These are phyloP conservation scores for Aspergillus biplanus DNA, from an alignment of 495 filamentous ascomycete genomes.

Conservation along the genomic window DNA sequence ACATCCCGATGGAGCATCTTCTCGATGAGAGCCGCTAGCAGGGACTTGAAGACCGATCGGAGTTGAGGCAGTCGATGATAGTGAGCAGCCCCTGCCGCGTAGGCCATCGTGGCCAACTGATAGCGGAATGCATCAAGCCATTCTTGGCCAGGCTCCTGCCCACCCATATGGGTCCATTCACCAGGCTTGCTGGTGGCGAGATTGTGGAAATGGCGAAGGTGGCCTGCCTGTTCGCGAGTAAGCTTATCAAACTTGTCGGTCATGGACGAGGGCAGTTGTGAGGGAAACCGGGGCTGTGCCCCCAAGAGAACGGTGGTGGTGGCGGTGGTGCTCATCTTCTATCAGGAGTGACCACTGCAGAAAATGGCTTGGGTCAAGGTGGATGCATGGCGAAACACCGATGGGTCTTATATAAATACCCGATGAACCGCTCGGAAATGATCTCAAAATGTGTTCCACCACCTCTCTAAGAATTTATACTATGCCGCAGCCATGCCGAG, in stretches of 20 bases:
- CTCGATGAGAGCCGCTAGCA: constrained; percentile 30
- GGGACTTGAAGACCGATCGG: constrained; percentile 27
- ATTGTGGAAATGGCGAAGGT: constrained; percentile 46
- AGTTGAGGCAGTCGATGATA: constrained; percentile 38
- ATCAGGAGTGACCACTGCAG: no score
- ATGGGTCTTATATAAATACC: no score
- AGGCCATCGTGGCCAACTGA: constrained; percentile 42
- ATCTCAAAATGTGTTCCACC: no score
- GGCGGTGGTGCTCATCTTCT: no score
- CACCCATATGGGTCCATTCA: constrained; percentile 41
- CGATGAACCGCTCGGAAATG: no score
- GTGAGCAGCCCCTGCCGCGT: constrained; percentile 32
- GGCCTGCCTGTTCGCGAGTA: constrained; percentile 33
- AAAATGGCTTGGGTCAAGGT: no score
- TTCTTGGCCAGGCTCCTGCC: constrained; percentile 38
- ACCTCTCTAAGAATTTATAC: no score
- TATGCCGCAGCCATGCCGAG: no score
- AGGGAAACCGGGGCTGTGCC: no score
- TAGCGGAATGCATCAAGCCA: constrained; percentile 42
- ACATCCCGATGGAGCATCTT: constrained; percentile 44
- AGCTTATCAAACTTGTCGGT: constrained; percentile 46
- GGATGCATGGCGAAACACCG: no score
- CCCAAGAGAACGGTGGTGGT: no score
- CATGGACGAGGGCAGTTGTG: background rate
- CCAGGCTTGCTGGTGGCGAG: constrained; percentile 33